Base-by-base conservation (phyloP, 495 filamentous ascomycete genomes). In the Xylaria telfairii region DNA sequence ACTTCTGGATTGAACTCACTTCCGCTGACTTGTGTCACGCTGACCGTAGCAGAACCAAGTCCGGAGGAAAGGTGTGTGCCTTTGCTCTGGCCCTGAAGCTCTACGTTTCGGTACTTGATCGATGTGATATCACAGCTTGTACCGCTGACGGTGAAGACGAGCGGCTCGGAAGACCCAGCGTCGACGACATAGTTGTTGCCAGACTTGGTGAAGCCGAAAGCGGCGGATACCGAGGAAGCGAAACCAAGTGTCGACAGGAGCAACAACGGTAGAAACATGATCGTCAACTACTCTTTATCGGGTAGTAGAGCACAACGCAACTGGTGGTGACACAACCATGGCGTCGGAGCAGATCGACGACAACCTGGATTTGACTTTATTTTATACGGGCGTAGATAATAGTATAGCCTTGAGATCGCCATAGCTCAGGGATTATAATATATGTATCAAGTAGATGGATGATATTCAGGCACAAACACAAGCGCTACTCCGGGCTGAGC, bases 81-180 rank as follows among this genome's bases (percentile, higher is more conserved):
- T 8, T 81, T 81, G 44, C 79, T 78, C 26, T 75, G 71, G 70
- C 88, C 87, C 73, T 91, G 89, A 42, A 88, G 81, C 72, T 91
- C 87, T 24, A 82, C 82, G 54, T 85, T 84, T 56, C 86, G 87
- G 73, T 82, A 91, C 26, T 83, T 83, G 76, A 92, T 86, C 1
- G 88, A 90, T 17, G 84, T 87, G 71, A 91, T 89, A 75, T 92
- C 90, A 67, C 89, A 90, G 75, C 76, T 90, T 9, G 79, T 76
- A 44, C 84, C 81, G 69, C 79, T 85, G 47, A 91, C 87, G 1
- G 87, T 87, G 71, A 90, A 88, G 37, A 86, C 78, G 28, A 91
- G 75, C 0, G 86, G 51, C 65, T 89, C 88, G 10, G 81, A 67
- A 0, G 87, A 87, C 17, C 83, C 86, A 51, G 87, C 84, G 68